A percentile compares a stretch with the other conserved stretches of the same genome.
These are phyloP conservation scores for Pleurotus eryngii DNA, from an alignment of 768 basidiomycete species.

Conservation along the genomic window DNA sequence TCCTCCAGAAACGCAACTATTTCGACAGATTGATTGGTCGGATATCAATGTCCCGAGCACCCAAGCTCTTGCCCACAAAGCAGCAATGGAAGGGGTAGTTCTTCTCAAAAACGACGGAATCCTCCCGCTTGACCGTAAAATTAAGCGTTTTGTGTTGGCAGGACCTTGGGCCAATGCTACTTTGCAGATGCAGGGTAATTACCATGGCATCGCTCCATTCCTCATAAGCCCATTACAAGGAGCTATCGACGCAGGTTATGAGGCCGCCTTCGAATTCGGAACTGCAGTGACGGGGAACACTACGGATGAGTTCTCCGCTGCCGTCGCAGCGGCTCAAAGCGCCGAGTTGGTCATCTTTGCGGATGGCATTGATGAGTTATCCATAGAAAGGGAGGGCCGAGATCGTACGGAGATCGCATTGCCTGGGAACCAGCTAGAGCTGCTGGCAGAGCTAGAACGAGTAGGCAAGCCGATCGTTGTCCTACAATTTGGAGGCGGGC, in stretches of 20 bases:
- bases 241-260: conserved; percentile 43
- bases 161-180: conserved; percentile 61
- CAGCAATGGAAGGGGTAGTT: conserved; percentile 52
- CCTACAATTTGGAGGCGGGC: conserved; percentile 55
- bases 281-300: conserved; percentile 36
- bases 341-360: conserved; percentile 51
- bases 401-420: conserved; percentile 50
- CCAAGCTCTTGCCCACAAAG: conserved; percentile 46
- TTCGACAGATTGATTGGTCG: conserved; percentile 44
- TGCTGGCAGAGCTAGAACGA: conserved; percentile 41
- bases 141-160: conserved; percentile 52
- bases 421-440: conserved; percentile 53
- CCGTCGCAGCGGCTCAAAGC: conserved; percentile 42
- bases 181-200: conserved; percentile 55
- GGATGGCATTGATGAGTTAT: conserved; percentile 48
- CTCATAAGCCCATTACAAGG: conserved; percentile 51
- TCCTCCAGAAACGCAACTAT: conserved; percentile 44
- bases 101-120: conserved; percentile 63
- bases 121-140: conserved; percentile 44
- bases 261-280: conserved; percentile 39
- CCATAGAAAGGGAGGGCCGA: conserved; percentile 42
- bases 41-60: conserved; percentile 46
- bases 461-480: conserved; percentile 51
- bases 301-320: conserved; percentile 46
- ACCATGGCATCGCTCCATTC: conserved; percentile 51